These are phyloP conservation scores for Geotrichum siamense DNA, from an alignment of 1,139 yeast genomes.

Conservation along the genomic window DNA sequence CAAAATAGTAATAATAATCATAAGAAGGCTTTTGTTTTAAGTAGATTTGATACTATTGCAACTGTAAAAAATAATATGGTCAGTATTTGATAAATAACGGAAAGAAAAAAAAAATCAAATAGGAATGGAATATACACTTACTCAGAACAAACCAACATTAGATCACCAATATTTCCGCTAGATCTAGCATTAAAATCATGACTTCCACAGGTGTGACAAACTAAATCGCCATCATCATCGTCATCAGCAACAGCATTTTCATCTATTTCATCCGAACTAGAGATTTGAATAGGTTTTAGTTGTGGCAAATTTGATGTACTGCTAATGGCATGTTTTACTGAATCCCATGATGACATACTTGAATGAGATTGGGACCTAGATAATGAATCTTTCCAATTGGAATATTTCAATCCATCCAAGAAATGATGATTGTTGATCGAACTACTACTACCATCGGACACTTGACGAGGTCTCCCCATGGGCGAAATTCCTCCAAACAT, in stretches of 20 bases:
- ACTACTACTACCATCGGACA: slow-evolving; percentile 1
- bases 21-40: neutral
- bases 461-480: slow-evolving; percentile 2
- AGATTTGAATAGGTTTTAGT: neutral
- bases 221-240: slow-evolving; percentile 6
- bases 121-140: slow-evolving; percentile 1
- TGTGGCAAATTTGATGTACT: neutral
- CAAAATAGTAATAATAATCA: neutral
- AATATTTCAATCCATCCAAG: neutral
- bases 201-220: slow-evolving; percentile 10
- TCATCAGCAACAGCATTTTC: neutral
- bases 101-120: neutral
- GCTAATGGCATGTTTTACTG: neutral
- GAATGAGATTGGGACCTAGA: slow-evolving; percentile 3
- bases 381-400: neutral
- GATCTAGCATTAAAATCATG: slow-evolving; percentile 13
- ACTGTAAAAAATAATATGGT: neutral
- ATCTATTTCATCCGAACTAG: neutral
- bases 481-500: slow-evolving; percentile 6
- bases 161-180: slow-evolving; percentile 6
- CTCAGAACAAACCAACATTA: slow-evolving; percentile 11
- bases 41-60: neutral
- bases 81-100: neutral
- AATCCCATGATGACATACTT: slow-evolving; percentile 11
- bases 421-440: neutral